Evolutionary conservation across 139 green algal species (phyloP), one percentile per base, ranked within the genome.

Genomic region (Chlorella sp.): DNA sequence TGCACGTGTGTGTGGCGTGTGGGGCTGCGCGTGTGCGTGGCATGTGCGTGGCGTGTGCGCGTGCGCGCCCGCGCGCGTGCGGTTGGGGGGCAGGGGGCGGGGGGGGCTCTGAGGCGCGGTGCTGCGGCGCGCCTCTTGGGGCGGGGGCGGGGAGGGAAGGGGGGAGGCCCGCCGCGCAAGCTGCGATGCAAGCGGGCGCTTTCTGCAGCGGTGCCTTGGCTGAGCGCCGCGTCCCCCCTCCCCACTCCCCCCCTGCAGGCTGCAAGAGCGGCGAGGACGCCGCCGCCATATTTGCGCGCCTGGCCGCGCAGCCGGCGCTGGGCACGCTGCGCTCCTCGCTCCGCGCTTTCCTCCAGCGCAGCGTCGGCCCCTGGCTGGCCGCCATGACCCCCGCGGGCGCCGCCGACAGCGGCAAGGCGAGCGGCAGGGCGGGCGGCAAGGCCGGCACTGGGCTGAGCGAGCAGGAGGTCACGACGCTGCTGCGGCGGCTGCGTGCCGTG

Each of bases 331-430:
- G 71, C 17, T 19, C 35, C 4, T 59, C n/a, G 4, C 43, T 88
- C 25, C 17, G 27, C 3, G 45, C 51, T 6, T 93, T 90, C 71
- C 55, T 93, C 63, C 81, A 77, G 60, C 67, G 73, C 38, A 65
- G 29, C 5, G 75, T 93, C 21, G 86, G 83, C 0, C 89, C 89
- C 8, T 93, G 89, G 89, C n/a, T 87, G 38, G 86, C 87, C 3
- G 45, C n/a, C 31, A 77, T 62, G 75, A 17, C 62, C 71, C 56
- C 67, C 7, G 45, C 67, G 3, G 11, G 11, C 3, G 21, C 53
- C 42, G n/a, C n/a, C n/a, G n/a, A n/a, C n/a, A n/a, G n/a, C n/a
- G n/a, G n/a, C n/a, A n/a, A n/a, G n/a, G n/a, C n/a, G n/a, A n/a
- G n/a, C n/a, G n/a, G n/a, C n/a, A n/a, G n/a, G n/a, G n/a, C n/a